Evolutionary conservation across 257 asterid species (phyloP).

Genomic region (Capsicum chinense): DNA sequence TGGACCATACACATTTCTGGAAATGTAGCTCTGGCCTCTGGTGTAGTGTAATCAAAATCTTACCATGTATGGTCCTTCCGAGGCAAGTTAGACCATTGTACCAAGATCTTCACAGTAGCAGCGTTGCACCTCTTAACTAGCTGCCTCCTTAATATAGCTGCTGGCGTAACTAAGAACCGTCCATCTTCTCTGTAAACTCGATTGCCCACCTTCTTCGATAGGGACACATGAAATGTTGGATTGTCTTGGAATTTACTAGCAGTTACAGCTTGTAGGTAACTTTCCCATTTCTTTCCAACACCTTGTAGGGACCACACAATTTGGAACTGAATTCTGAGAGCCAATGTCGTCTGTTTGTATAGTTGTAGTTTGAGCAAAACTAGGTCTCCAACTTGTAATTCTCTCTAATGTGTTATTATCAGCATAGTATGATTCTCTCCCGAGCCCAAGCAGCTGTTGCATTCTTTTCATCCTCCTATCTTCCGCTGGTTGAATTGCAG

Average conservation of each 20-base stretch:
- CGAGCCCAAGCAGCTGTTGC: not conserved
- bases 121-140: not conserved
- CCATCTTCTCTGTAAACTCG: not conserved
- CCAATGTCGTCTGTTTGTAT: not conserved
- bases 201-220: not conserved
- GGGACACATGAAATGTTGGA: not conserved
- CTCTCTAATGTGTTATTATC: not conserved
- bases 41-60: not conserved
- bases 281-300: not conserved
- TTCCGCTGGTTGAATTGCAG: not conserved
- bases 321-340: not conserved
- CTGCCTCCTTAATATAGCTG: not conserved
- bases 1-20: not conserved
- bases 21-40: not conserved
- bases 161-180: not conserved
- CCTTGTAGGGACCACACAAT: not conserved
- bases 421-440: not conserved
- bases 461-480: not conserved
- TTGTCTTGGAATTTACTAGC: not conserved
- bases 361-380: constrained; percentile 1
- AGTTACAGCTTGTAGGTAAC: constrained; percentile 7
- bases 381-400: not conserved
- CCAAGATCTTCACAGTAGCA: not conserved
- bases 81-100: constrained; percentile 2
- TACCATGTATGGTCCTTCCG: not conserved